phyloP scores from a whole-genome alignment of 441 rosid genomes.

The Populus hybrid region DNA sequence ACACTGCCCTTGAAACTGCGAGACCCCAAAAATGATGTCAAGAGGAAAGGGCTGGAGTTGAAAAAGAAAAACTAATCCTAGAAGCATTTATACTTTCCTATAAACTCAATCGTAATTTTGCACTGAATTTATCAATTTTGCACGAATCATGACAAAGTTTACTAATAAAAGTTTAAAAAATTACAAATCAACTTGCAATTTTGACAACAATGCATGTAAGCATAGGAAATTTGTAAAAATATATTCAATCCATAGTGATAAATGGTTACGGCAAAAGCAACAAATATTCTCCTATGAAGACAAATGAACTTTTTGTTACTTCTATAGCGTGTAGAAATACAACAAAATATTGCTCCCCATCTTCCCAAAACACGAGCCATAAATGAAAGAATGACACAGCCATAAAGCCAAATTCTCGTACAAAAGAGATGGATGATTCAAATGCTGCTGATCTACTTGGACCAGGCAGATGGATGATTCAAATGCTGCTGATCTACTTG shows the following conservation, averaged over 20 bases:
- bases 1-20: too few species aligned
- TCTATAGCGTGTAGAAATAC: slow-evolving; percentile 4
- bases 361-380: slow-evolving; percentile 6
- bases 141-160: too few species aligned
- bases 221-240: neutral
- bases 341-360: slow-evolving; percentile 3
- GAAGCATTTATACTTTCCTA: too few species aligned
- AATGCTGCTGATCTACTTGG: slow-evolving; percentile 45
- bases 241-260: neutral
- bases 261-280: neutral
- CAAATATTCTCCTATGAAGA: neutral
- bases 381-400: slow-evolving; percentile 33
- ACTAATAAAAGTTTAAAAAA: too few species aligned
- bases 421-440: neutral
- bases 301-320: slow-evolving; percentile 1
- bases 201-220: too few species aligned
- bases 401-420: slow-evolving; percentile 9
- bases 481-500: slow-evolving; percentile 39
- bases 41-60: too few species aligned
- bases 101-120: too few species aligned
- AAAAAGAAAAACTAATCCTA: too few species aligned
- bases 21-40: too few species aligned
- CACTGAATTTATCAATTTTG: too few species aligned
- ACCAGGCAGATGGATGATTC: slow-evolving; percentile 53
- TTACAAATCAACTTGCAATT: too few species aligned